A percentile compares a stretch with the other conserved stretches of the same genome.
Conservation (phyloP, 352 stramenopile genomes). For the Pythium monospermum region DNA sequence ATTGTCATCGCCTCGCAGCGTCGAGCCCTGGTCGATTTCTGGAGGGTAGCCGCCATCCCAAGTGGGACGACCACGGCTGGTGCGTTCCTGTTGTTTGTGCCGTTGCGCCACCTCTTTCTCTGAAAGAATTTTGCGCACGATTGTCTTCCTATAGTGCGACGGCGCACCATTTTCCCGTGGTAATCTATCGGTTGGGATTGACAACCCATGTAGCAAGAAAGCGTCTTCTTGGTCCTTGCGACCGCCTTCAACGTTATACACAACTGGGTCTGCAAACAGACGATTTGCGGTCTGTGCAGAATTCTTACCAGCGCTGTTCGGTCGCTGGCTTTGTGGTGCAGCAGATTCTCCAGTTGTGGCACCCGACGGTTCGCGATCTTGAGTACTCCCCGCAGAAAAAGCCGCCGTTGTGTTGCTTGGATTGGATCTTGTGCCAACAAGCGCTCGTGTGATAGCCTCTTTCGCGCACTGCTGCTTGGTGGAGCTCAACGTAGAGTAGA, state of each 20-base stretch:
- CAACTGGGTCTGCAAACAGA: conserved; percentile 2
- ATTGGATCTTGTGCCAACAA: conserved; percentile 21
- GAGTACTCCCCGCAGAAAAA: background rate
- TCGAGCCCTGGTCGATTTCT: too few species aligned
- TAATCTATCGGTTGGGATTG: background rate
- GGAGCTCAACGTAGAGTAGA: conserved; percentile 33
- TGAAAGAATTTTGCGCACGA: conserved; percentile 33
- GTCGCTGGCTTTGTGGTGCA: too few species aligned
- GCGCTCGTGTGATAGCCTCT: conserved; percentile 10
- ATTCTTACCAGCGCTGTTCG: too few species aligned
- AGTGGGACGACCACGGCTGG: too few species aligned
- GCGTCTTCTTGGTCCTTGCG: too few species aligned
- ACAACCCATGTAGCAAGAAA: conserved; percentile 10
- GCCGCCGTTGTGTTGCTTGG: background rate
- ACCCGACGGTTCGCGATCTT: too few species aligned
- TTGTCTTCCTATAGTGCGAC: conserved; percentile 27
- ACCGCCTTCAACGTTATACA: background rate
- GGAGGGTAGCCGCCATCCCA: too few species aligned
- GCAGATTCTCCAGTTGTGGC: too few species aligned
- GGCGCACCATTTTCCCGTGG: background rate
- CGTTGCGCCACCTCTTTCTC: conserved; percentile 28
- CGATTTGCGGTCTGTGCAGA: background rate
- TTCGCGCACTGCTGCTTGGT: conserved; percentile 32
- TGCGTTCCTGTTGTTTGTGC: too few species aligned
- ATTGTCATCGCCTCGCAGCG: too few species aligned